A percentile compares a stretch with the other conserved stretches of the same genome.
phyloP scores from a whole-genome alignment of 139 green algal genomes.

The Edaphochlamys debaryana region DNA sequence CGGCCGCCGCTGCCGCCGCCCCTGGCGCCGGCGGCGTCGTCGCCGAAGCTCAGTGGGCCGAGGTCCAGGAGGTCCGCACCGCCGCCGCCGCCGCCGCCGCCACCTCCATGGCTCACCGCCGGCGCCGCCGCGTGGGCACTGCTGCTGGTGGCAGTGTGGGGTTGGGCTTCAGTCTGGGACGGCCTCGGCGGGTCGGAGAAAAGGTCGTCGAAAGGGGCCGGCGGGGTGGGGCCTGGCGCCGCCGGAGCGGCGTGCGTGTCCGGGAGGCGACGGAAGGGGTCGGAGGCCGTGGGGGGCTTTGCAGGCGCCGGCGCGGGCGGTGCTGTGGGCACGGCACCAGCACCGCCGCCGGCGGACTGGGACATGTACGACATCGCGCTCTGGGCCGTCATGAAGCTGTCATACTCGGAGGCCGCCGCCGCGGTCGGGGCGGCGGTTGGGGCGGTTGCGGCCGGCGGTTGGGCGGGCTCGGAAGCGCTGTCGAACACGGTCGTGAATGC shows the following conservation, averaged over 20 bases:
- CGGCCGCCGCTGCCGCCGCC: not conserved
- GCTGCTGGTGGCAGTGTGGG: not conserved
- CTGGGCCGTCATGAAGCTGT: conserved; percentile 28
- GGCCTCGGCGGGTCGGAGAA: too few relatives aligned
- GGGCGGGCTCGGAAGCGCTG: too few relatives aligned
- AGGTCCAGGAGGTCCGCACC: not conserved
- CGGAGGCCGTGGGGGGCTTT: not conserved
- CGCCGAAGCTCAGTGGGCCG: conserved; percentile 28
- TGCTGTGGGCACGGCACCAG: too few relatives aligned
- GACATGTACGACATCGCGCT: conserved; percentile 23
- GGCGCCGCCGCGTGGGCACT: too few relatives aligned
- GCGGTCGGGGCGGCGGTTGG: not conserved
- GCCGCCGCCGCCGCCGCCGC: too few relatives aligned
- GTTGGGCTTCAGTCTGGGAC: too few relatives aligned
- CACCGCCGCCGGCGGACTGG: not conserved
- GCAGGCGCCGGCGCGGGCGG: not conserved
- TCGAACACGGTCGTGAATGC: conserved; percentile 26
- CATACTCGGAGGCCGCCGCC: not conserved
- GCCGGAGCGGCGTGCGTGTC: not conserved
- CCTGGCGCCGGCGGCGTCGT: not conserved
- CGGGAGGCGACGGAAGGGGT: too few relatives aligned
- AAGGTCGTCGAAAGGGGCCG: not conserved
- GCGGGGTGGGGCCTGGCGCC: not conserved
- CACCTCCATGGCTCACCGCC: too few relatives aligned
- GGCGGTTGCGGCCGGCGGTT: not conserved